Conservation (phyloP, 495 filamentous ascomycete genomes). For the Penicillium herquei region DNA sequence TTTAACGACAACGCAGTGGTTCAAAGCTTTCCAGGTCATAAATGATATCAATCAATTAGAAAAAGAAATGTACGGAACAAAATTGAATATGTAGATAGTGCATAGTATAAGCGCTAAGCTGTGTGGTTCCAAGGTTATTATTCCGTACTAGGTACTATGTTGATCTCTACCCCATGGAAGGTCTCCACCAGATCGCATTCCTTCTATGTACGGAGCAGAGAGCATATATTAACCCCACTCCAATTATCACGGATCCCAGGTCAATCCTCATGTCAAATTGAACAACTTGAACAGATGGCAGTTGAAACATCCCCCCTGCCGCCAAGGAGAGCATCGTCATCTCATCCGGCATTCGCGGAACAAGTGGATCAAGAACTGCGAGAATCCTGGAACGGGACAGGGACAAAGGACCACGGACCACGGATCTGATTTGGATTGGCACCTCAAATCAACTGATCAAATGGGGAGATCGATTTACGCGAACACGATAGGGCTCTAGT, state of each 20-base stretch:
- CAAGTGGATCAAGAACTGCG: constrained; percentile 1
- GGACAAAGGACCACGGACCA: background rate
- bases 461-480: background rate
- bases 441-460: no score
- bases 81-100: no score
- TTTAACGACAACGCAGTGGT: no score
- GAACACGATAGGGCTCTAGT: constrained; percentile 15
- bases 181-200: no score
- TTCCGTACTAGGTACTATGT: background rate
- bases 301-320: background rate
- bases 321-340: constrained; percentile 1
- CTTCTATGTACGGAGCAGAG: no score
- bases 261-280: no score
- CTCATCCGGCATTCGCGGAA: constrained; percentile 6
- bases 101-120: no score
- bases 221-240: no score
- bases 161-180: background rate
- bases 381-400: background rate
- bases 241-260: no score
- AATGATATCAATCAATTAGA: no score
- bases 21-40: no score
- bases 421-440: background rate
- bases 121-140: background rate
- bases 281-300: background rate
- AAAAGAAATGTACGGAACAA: no score